A percentile compares a stretch with the other conserved stretches of the same genome.
Evolutionary conservation across 495 filamentous ascomycete genomes (phyloP).

Genomic region (Aspergillus taichungensis): DNA sequence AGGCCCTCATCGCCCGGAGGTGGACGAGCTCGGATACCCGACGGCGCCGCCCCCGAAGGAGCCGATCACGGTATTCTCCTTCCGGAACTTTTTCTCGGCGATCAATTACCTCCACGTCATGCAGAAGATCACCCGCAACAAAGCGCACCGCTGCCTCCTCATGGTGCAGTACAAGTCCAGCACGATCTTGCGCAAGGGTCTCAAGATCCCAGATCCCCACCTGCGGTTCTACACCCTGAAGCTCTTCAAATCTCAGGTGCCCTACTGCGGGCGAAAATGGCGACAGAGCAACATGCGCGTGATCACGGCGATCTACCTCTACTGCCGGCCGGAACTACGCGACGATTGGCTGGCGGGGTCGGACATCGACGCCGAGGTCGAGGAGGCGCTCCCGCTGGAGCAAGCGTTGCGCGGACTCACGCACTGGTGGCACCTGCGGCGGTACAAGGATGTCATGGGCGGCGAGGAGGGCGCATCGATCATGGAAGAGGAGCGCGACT

Average conservation of each 20-base stretch:
- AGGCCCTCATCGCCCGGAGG: conserved; percentile 54
- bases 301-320: conserved; percentile 91
- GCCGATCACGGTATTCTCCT: conserved; percentile 83
- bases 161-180: conserved; percentile 92
- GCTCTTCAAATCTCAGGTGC: conserved; percentile 95
- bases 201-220: conserved; percentile 82
- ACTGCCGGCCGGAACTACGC: conserved; percentile 82
- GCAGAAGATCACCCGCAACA: conserved; percentile 93
- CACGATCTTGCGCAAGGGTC: conserved; percentile 75
- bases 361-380: conserved; percentile 85
- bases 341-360: conserved; percentile 93
- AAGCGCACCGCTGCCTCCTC: conserved; percentile 86
- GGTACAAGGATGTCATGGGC: conserved; percentile 76
- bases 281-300: conserved; percentile 96
- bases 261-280: conserved; percentile 97
- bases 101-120: conserved; percentile 93
- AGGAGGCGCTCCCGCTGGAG: conserved; percentile 83
- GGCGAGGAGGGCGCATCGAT: conserved; percentile 46
- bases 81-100: conserved; percentile 85
- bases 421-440: conserved; percentile 82
- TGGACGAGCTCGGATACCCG: conserved; percentile 82
- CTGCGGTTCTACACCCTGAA: conserved; percentile 93
- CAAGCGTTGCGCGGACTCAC: conserved; percentile 79
- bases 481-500: conserved; percentile 74
- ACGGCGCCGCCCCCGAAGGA: conserved; percentile 53